Base-by-base conservation (phyloP, 805 yeast genomes). In the Starmera quercuum region DNA sequence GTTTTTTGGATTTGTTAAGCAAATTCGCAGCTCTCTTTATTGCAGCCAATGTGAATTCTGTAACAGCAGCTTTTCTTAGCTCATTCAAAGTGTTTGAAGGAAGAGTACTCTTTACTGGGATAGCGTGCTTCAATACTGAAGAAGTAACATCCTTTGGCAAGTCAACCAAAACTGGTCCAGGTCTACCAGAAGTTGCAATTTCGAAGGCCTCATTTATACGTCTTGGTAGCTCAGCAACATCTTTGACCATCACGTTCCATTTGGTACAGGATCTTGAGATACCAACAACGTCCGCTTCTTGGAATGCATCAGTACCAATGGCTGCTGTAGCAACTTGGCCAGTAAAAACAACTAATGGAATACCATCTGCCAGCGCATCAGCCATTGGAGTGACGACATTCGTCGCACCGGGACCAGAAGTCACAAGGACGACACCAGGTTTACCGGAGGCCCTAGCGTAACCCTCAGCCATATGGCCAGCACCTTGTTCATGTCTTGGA, bases 391-490 rank as follows among this genome's bases (percentile, higher is more conserved):
- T 92, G 44, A 92, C 79, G 39, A 92, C 96, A 55, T 92, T 92
- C 35, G 98, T 92, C 32, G 97, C 98, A 54, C 97, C 98, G 20
- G 98, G 98, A 33, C 98, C 98, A 1, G 96, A 86, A n/a, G 98
- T 92, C 33, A 92, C 98, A 51, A 92, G 68, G 32, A 92, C 97
- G 44, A 92, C 95, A 65, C 98, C 98, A 11, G 97, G 94, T 62
- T 85, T 92, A 39, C 97, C 98, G 30, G 70, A 61, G 26, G 95
- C 98, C 47, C 95, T 73, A 36, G 98, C 97, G 49, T 92, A 92
- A 39, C 98, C 98, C 65, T 92, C 97, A 36, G 98, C 98, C 97
- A 92, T 92, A 63, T 92, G 98, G 34, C 98, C 98, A 13, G 97
- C 98, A 58, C 98, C 98, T 64, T 92, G 98, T 63, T 92, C 98